Conservation (phyloP, 805 yeast species). For the Candida suzukii region DNA sequence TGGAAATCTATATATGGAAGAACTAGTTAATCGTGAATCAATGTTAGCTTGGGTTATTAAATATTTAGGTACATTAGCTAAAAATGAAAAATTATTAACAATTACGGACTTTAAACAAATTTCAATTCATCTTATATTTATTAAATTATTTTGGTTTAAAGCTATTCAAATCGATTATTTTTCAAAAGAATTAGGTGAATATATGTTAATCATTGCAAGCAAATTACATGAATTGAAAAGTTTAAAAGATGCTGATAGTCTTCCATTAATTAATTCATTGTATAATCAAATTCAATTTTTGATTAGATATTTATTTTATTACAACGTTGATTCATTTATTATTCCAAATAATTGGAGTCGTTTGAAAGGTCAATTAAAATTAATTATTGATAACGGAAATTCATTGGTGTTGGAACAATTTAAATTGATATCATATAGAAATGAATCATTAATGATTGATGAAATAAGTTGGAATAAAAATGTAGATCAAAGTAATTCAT, state of each 20-base stretch:
- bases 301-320: slow-evolving; percentile 36
- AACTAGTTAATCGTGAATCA: slow-evolving; percentile 51
- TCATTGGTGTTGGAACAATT: slow-evolving; percentile 38
- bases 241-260: background rate
- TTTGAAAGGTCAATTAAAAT: slow-evolving; percentile 41
- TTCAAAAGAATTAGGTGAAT: slow-evolving; percentile 60
- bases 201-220: slow-evolving; percentile 31
- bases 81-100: slow-evolving; percentile 5
- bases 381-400: slow-evolving; percentile 27
- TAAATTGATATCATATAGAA: slow-evolving; percentile 56
- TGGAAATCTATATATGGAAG: slow-evolving; percentile 62
- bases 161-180: slow-evolving; percentile 47
- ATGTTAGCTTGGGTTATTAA: slow-evolving; percentile 61
- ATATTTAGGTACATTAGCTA: slow-evolving; percentile 30
- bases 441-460: slow-evolving; percentile 63
- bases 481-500: slow-evolving; percentile 2
- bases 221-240: slow-evolving; percentile 12
- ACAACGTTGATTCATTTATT: slow-evolving; percentile 53
- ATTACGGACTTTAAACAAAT: slow-evolving; percentile 16
- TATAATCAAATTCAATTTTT: slow-evolving; percentile 23
- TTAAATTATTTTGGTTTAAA: slow-evolving; percentile 68
- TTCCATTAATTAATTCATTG: slow-evolving; percentile 11
- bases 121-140: slow-evolving; percentile 36
- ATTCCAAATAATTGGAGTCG: slow-evolving; percentile 58
- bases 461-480: slow-evolving; percentile 11